A percentile compares a stretch with the other conserved stretches of the same genome.
Evolutionary conservation across 371 early-diverging fungal genomes (phyloP).

Genomic region (Phascolomyces articulosus): DNA sequence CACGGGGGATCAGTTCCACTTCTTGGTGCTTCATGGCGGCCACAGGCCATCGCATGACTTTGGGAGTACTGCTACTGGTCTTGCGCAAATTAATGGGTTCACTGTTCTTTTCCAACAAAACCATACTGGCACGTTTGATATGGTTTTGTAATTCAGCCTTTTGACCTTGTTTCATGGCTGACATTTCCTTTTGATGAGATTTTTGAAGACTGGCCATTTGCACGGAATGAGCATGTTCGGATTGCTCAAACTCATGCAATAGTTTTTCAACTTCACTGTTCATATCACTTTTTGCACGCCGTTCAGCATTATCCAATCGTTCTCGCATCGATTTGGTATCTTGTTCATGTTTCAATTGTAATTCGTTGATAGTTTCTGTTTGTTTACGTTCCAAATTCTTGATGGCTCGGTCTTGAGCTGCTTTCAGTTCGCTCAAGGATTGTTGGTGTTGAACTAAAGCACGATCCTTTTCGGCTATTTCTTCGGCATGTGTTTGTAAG

Average conservation of each 20-base stretch:
- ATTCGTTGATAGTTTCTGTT: slow-evolving; percentile 23
- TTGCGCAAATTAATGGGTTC: slow-evolving; percentile 16
- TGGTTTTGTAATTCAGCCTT: slow-evolving; percentile 23
- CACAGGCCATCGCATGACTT: slow-evolving; percentile 24
- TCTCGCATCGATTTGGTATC: slow-evolving; percentile 29
- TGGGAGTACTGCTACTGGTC: slow-evolving; percentile 21
- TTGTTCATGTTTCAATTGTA: slow-evolving; percentile 30
- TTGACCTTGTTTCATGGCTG: slow-evolving; percentile 38
- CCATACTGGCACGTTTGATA: slow-evolving; percentile 18
- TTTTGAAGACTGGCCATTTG: slow-evolving; percentile 39
- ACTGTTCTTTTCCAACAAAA: neutral
- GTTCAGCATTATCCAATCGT: slow-evolving; percentile 35
- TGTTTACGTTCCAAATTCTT: slow-evolving; percentile 38
- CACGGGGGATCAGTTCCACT: slow-evolving; percentile 24
- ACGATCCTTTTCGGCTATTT: slow-evolving; percentile 49
- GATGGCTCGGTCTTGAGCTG: slow-evolving; percentile 31
- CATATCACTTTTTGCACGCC: slow-evolving; percentile 37
- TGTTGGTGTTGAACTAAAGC: slow-evolving; percentile 33
- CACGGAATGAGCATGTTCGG: slow-evolving; percentile 46
- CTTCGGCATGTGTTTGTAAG: slow-evolving; percentile 42
- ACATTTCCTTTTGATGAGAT: slow-evolving; percentile 42
- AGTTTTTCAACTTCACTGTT: slow-evolving; percentile 50
- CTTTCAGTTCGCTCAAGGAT: slow-evolving; percentile 37
- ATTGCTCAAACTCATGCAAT: slow-evolving; percentile 52
- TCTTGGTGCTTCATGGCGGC: slow-evolving; percentile 8